phyloP scores from a whole-genome alignment of 352 stramenopile genomes.

The Phytophthora foliorum region DNA sequence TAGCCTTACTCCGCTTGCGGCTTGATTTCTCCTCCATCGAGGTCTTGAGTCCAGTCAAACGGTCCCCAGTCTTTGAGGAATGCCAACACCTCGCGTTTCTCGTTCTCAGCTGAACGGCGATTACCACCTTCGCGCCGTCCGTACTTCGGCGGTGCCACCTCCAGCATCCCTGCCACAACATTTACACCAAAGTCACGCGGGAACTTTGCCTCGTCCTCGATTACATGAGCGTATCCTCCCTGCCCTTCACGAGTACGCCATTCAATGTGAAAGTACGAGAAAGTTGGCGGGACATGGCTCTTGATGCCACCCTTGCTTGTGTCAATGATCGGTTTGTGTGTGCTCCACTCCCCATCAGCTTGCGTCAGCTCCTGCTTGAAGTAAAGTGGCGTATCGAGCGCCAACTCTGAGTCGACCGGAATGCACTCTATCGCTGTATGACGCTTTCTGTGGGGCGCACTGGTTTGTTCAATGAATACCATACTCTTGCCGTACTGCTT shows the following conservation, averaged over 20 bases:
- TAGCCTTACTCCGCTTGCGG: slow-evolving; percentile 5
- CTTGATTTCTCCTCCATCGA: slow-evolving; percentile 71
- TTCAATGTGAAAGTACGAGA: slow-evolving; percentile 89
- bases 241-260: slow-evolving; percentile 51
- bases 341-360: slow-evolving; percentile 80
- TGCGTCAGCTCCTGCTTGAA: slow-evolving; percentile 89
- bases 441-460: slow-evolving; percentile 60
- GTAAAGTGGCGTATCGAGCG: slow-evolving; percentile 74
- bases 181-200: slow-evolving; percentile 82
- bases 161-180: slow-evolving; percentile 82
- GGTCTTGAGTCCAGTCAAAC: slow-evolving; percentile 81
- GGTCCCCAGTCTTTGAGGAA: slow-evolving; percentile 75
- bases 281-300: slow-evolving; percentile 75
- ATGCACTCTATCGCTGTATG: slow-evolving; percentile 88
- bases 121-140: slow-evolving; percentile 50
- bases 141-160: slow-evolving; percentile 72
- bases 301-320: slow-evolving; percentile 69
- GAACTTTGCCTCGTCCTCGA: slow-evolving; percentile 83
- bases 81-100: slow-evolving; percentile 68
- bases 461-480: slow-evolving; percentile 86
- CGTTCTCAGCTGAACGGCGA: slow-evolving; percentile 54
- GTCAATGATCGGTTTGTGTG: slow-evolving; percentile 87
- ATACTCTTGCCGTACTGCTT: slow-evolving; percentile 65
- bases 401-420: slow-evolving; percentile 69
- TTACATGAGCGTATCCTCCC: slow-evolving; percentile 83